Evolutionary conservation across 371 early-diverging fungal genomes (phyloP).

Genomic region (Mortierella sp.): DNA sequence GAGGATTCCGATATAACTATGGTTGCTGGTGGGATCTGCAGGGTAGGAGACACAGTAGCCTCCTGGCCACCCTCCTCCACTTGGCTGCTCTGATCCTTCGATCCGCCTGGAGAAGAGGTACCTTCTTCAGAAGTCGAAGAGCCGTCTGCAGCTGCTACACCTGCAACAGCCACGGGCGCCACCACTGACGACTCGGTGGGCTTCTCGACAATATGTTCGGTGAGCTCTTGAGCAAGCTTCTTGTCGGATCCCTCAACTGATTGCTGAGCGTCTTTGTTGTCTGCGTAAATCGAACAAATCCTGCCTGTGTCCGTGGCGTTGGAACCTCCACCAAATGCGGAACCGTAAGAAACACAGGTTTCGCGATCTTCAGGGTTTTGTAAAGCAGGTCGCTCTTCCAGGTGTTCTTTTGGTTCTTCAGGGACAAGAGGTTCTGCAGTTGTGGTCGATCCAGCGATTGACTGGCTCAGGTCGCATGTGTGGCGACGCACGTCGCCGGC

Average conservation of each 20-base stretch:
- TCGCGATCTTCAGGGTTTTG: conserved; percentile 16
- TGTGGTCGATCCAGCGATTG: conserved; percentile 18
- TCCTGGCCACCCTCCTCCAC: not conserved
- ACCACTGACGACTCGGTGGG: not conserved
- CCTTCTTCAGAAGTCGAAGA: not conserved
- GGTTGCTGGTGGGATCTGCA: conserved; percentile 9
- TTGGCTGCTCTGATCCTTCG: not conserved
- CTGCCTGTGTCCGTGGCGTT: conserved; percentile 40
- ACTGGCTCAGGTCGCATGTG: conserved; percentile 53
- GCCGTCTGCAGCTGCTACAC: not conserved
- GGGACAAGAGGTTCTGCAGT: conserved; percentile 27
- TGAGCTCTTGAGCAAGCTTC: not conserved
- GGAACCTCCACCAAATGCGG: conserved; percentile 42
- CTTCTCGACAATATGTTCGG: not conserved
- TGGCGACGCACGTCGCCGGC: conserved; percentile 42
- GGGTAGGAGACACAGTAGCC: not conserved
- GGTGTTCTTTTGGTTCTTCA: conserved; percentile 16
- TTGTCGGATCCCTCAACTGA: not conserved
- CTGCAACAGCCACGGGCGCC: conserved; percentile 3
- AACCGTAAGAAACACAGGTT: conserved; percentile 39
- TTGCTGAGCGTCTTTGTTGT: not conserved
- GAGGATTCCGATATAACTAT: conserved; percentile 29
- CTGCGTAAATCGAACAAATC: conserved; percentile 28
- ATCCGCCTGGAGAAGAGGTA: not conserved
- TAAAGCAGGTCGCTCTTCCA: not conserved